phyloP scores from a whole-genome alignment of 306 rosid genomes.

The Trifolium fragiferum region DNA sequence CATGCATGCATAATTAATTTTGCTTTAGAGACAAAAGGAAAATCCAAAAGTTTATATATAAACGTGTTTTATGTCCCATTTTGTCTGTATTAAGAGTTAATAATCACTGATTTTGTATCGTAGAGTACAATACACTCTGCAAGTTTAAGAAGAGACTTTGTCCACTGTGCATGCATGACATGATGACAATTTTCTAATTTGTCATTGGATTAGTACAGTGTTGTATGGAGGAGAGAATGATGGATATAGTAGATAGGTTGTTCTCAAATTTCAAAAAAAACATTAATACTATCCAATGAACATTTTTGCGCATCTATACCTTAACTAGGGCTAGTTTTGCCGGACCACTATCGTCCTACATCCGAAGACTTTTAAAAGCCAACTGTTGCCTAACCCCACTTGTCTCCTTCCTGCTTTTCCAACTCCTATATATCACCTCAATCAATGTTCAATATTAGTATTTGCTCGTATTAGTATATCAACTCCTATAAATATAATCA shows the following conservation, averaged over 20 bases:
- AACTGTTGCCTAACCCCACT: slow-evolving; percentile 38
- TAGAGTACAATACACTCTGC: slow-evolving; percentile 28
- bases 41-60: neutral
- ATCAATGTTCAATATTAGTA: too few relatives aligned
- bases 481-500: too few relatives aligned
- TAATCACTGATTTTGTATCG: slow-evolving; percentile 13
- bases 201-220: slow-evolving; percentile 35
- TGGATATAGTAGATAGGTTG: slow-evolving; percentile 23
- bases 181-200: slow-evolving; percentile 44
- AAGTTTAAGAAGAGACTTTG: slow-evolving; percentile 13
- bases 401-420: slow-evolving; percentile 23
- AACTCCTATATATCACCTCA: too few relatives aligned
- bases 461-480: too few relatives aligned
- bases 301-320: slow-evolving; percentile 33
- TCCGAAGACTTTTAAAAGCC: slow-evolving; percentile 23
- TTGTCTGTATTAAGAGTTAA: neutral
- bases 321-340: slow-evolving; percentile 31
- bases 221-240: neutral
- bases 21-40: neutral
- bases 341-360: slow-evolving; percentile 41
- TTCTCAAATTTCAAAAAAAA: slow-evolving; percentile 43
- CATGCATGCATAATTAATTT: too few relatives aligned
- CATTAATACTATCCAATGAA: slow-evolving; percentile 22
- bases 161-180: slow-evolving; percentile 48
- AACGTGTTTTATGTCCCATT: neutral